phyloP scores from a whole-genome alignment of 2,329 filamentous ascomycete genomes.

The Aspergillus puulaauensis region DNA sequence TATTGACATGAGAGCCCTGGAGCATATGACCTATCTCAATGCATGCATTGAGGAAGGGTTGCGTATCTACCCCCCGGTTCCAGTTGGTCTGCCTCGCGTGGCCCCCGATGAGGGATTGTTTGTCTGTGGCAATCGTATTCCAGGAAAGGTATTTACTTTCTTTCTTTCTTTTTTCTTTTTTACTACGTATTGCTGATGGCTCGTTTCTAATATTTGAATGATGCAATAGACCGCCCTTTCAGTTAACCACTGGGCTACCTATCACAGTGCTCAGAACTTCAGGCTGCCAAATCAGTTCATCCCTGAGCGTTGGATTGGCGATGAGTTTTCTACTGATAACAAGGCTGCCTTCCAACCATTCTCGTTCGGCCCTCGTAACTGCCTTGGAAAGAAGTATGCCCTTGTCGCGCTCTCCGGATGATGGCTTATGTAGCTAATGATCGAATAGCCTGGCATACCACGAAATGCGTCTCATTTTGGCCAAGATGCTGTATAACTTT shows the following conservation, averaged over 20 bases:
- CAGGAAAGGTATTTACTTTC: conserved; percentile 16
- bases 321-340: conserved; percentile 19
- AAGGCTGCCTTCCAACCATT: conserved; percentile 25
- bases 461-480: too few relatives aligned
- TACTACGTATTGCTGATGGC: too few relatives aligned
- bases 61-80: conserved; percentile 48
- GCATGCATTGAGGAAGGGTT: conserved; percentile 49
- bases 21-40: conserved; percentile 39
- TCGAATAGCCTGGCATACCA: too few relatives aligned
- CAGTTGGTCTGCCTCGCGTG: conserved; percentile 39
- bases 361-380: conserved; percentile 23
- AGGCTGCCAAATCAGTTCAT: conserved; percentile 22
- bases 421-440: too few relatives aligned
- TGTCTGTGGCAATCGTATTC: conserved; percentile 40
- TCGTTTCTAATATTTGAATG: too few relatives aligned
- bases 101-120: conserved; percentile 35
- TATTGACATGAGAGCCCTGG: conserved; percentile 11
- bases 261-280: conserved; percentile 21
- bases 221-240: conserved; percentile 22
- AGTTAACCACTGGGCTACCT: conserved; percentile 25
- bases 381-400: too few relatives aligned
- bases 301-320: conserved; percentile 30
- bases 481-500: conserved; percentile 19
- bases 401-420: too few relatives aligned
- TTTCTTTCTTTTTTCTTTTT: not conserved